These are phyloP conservation scores for Themeda triandra DNA, from an alignment of 176 grass and related monocot genomes.

Conservation along the genomic window DNA sequence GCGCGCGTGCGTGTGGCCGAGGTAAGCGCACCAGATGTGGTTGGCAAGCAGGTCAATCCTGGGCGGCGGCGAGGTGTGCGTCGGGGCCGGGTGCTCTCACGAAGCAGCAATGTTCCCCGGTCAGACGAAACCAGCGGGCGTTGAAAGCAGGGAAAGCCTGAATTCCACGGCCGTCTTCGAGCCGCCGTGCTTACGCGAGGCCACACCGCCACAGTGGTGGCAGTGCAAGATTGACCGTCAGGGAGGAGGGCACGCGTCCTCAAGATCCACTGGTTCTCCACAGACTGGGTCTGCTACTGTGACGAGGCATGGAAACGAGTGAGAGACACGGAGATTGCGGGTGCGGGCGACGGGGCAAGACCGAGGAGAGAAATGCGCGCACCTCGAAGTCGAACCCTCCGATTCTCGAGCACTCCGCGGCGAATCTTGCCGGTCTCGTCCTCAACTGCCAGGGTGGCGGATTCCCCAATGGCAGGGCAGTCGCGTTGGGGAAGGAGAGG, in stretches of 20 bases:
- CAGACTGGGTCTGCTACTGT: not conserved
- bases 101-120: not conserved
- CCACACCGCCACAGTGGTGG: not conserved
- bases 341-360: not conserved
- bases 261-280: not conserved
- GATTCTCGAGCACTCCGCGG: not conserved
- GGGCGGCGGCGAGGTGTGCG: not conserved
- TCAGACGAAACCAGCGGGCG: constrained; percentile 10
- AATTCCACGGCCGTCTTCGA: not conserved
- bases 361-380: not conserved
- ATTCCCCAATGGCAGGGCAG: not conserved
- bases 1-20: not conserved
- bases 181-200: not conserved
- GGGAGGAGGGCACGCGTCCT: not conserved
- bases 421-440: not conserved
- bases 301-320: not conserved
- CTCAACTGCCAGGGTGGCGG: not conserved
- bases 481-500: not conserved
- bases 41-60: constrained; percentile 27
- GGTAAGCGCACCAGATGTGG: not conserved
- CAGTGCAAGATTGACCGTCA: constrained; percentile 18
- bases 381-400: constrained; percentile 4
- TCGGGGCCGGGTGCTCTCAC: not conserved
- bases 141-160: not conserved
- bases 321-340: not conserved